phyloP scores from a whole-genome alignment of 257 asterid genomes.

The Henckelia pumila region DNA sequence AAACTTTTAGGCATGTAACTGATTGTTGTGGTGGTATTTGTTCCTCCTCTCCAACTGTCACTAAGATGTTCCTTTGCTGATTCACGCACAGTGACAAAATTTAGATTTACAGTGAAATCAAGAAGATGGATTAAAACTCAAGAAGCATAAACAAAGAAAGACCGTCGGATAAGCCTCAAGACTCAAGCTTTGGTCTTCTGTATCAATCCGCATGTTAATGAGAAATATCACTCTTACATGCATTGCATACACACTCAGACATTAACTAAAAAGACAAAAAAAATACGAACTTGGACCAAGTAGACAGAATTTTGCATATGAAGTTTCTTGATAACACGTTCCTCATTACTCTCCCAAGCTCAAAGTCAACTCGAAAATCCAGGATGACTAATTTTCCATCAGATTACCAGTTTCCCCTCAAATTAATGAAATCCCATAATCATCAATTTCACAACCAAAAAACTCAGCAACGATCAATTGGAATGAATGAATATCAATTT shows the following conservation, averaged over 20 bases:
- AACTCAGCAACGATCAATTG: neutral
- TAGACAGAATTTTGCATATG: too few relatives aligned
- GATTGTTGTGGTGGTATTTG: conserved; percentile 68
- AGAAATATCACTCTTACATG: too few relatives aligned
- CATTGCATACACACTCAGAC: too few relatives aligned
- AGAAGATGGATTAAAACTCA: conserved; percentile 14
- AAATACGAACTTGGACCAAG: too few relatives aligned
- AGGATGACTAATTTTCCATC: neutral
- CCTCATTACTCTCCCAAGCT: neutral
- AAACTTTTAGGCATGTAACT: conserved; percentile 70
- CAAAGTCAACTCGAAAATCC: conserved; percentile 8
- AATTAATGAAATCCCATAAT: conserved; percentile 5
- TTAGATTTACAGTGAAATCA: conserved; percentile 12
- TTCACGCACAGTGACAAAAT: conserved; percentile 21
- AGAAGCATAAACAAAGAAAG: conserved; percentile 14
- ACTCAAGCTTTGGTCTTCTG: neutral
- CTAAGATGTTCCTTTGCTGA: conserved; percentile 84
- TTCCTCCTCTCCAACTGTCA: conserved; percentile 93
- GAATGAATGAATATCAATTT: neutral
- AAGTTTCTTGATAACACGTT: too few relatives aligned
- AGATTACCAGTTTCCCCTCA: neutral
- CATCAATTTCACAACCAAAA: conserved; percentile 2
- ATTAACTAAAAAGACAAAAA: too few relatives aligned
- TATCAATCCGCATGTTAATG: neutral
- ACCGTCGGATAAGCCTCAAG: conserved; percentile 4